phyloP scores from a whole-genome alignment of 1,284 basidiomycete species.

The Puccinia novopanici region DNA sequence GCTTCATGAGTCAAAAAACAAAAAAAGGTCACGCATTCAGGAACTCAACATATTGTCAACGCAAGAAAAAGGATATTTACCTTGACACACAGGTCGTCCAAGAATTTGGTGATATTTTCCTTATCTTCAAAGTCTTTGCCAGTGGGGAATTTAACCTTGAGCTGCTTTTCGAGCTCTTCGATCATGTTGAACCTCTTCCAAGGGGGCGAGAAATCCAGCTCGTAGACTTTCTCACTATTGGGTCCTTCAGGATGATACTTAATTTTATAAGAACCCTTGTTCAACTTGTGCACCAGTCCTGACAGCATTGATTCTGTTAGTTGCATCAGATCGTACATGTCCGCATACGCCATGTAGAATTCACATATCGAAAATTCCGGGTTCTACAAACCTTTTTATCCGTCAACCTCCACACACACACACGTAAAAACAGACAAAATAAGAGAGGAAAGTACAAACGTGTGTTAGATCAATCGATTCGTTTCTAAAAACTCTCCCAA shows the following conservation, averaged over 20 bases:
- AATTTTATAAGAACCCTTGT: constrained; percentile 74
- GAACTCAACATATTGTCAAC: not conserved
- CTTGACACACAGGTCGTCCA: constrained; percentile 79
- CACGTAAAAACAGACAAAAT: not conserved
- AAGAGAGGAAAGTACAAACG: constrained; percentile 77
- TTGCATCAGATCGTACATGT: constrained; percentile 99
- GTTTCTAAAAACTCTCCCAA: constrained; percentile 96
- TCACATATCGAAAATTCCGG: constrained; percentile 80
- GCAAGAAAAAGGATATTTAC: not conserved
- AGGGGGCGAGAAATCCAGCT: constrained; percentile 87
- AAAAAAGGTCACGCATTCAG: not conserved
- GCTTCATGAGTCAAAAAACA: constrained; percentile 64
- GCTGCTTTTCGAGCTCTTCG: constrained; percentile 89
- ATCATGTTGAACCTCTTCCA: constrained; percentile 99
- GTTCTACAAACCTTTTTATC: constrained; percentile 52
- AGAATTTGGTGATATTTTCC: constrained; percentile 78
- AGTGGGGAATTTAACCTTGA: constrained; percentile 87
- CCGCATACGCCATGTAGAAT: constrained; percentile 99
- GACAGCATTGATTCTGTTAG: constrained; percentile 89
- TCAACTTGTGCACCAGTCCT: constrained; percentile 86
- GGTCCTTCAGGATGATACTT: constrained; percentile 73
- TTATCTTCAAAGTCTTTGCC: constrained; percentile 86
- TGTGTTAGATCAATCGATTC: constrained; percentile 98
- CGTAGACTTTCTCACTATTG: constrained; percentile 67
- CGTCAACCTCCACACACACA: not conserved